Base-by-base conservation (phyloP, 257 asterid genomes). In the Handroanthus guayacan region DNA sequence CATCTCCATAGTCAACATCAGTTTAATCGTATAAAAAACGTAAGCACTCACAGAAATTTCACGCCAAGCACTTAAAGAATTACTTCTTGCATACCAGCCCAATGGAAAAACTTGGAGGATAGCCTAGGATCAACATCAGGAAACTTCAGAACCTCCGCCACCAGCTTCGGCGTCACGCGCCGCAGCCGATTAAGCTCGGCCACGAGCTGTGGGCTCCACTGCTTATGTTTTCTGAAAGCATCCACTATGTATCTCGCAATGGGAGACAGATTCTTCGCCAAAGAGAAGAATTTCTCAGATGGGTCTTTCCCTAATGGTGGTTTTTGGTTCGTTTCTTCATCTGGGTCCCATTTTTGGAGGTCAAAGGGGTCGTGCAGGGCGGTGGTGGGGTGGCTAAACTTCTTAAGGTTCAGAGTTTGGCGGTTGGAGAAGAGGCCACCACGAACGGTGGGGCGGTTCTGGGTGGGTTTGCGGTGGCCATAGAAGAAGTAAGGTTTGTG, bases 391-490 rank as follows among this genome's bases (percentile, higher is more conserved):
- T 25, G 82, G 70, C 37, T 69, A 69, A 80, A 41, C 68, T 80
- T 83, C 17, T 69, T 62, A 1, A 84, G 91, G 64, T 66, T 86
- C 37, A 83, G 2, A 18, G 82, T 74, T 57, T 83, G 94, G 78
- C 97, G 97, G 86, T 91, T 92, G 81, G 97, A 80, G 86, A 95
- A 92, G 20, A 87, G 80, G 74, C 98, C 98, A 18, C 99, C 99
- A 34, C 84, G 93, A 43, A 95, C 98, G 64, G 97, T 85, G 69
- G 98, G 98, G 61, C 97, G 92, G 86, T 89, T 84, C 76, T 91
- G 98, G 76, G 94, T 80, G 69, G 97, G 94, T 47, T 86, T 89
- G 13, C 97, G 97, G 89, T 92, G 99, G 77, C 99, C 99, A 79
- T 89, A 89, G 87, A 85, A 95, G 84, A 95, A 89, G 88, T 92